Base-by-base conservation (phyloP, 768 basidiomycete genomes). In the Russula brevipes region DNA sequence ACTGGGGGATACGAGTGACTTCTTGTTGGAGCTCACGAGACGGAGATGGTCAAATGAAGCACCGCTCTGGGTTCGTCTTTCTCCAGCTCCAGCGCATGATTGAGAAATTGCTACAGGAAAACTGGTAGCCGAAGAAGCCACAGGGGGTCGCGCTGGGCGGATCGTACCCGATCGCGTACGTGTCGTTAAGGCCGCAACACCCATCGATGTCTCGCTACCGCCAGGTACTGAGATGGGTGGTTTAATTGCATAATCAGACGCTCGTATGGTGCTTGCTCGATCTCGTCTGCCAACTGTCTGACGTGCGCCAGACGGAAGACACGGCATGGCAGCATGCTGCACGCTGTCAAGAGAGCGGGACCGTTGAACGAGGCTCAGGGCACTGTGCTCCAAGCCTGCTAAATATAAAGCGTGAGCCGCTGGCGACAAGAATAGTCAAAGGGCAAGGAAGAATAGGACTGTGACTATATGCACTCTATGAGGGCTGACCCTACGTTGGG, bases 131-230 rank as follows among this genome's bases (percentile, higher is more conserved):
- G 35, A 31, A 59, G 65, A 38, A 61, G 57, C 46, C 53, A 12
- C 30, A 4, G 67, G 65, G 14, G 49, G 65, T 30, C 54, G 58
- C n/a, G 36, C 36, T 17, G 67, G 57, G 45, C 67, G 67, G 36
- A 68, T 68, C 38, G 67, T 68, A 41, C 67, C 67, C 5, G 67
- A 68, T 39, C 67, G 67, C 12, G 67, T 68, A 44, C 67, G 65
- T 39, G 61, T 68, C 12, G 66, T 66, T 45, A 53, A 33, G 30
- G 66, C 41, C 1, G 59, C 33, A 45, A 51, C 61, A 16, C 10
- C 33, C 10, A 35, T 46, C 14, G 46, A 36, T 5, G 41, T 49
- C 46, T 44, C 47, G 17, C 54, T 14, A 38, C 17, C 19, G 6
- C 36, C 31, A 11, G 60, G 46, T n/a, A 53, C 41, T 6, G 41